Evolutionary conservation across 257 asterid species (phyloP), one percentile per base, ranked within the genome.

Genomic region (Solanum tarijense): DNA sequence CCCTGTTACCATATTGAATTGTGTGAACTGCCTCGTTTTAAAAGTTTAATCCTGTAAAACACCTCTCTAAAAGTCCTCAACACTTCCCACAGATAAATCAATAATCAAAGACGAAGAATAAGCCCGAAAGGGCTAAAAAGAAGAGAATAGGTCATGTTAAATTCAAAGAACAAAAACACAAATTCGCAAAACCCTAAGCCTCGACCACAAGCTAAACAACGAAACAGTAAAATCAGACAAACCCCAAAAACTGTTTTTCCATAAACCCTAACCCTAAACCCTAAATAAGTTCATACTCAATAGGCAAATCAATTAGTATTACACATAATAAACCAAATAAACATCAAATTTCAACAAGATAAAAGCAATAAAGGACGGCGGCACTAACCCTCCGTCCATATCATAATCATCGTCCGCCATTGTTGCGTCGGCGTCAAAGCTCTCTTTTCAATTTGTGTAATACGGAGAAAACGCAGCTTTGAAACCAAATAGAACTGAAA

Each of bases 351-450:
- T 71, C 8, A 38, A 9, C 32, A 27, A 27, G 25, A 25, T 9
- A 34, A 52, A 34, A 76, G 7, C 23, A 48, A 6, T 14, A 41
- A 68, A 12, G 2, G 6, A 38, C 18, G 20, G 31, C 31, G 83
- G 5, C 10, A 91, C 91, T 25, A 78, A 96, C 98, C 91, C 95
- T 90, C 94, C 96, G 88, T 95, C 98, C 96, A 96, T 95, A 13
- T 96, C 98, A 87, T 90, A 96, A 41, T 96, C 98, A n/a, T 96
- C 98, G 93, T 96, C 98, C 18, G 98, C 98, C 98, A 96, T 96
- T 89, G 83, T 88, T 83, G 65, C 11, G 65, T 20, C 25, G 65
- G 65, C 65, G 65, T 55, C 65, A 2, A 55, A 20, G 65, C 65
- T 55, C n/a, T 55, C 25, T 20, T 20, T 18, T 55, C 65, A 55